Percentiles rank a stretch among this genome's conserved stretches.
phyloP scores from a whole-genome alignment of 2,329 filamentous ascomycete species.

The Microsporum ferrugineum region DNA sequence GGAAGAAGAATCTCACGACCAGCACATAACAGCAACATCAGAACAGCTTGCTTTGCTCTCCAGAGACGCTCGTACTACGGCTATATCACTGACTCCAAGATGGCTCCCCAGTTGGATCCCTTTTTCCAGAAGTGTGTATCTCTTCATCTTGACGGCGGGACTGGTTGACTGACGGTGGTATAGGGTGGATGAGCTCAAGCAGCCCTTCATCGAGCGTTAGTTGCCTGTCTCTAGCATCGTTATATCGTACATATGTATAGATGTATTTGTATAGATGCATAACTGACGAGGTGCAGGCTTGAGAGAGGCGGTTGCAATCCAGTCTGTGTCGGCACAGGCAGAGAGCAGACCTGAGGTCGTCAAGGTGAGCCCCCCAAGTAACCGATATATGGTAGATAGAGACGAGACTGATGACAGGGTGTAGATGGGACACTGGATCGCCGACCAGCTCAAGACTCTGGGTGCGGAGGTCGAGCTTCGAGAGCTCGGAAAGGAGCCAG shows the following conservation, averaged over 20 bases:
- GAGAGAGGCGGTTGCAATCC: constrained; percentile 85
- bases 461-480: constrained; percentile 82
- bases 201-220: constrained; percentile 71
- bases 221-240: constrained; percentile 8
- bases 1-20: not conserved
- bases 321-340: constrained; percentile 87
- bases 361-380: constrained; percentile 40
- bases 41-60: not conserved
- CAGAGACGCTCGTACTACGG: constrained; percentile 32
- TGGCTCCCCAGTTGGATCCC: constrained; percentile 81
- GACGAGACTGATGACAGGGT: not conserved
- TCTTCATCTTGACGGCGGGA: not conserved
- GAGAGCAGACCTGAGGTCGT: constrained; percentile 82
- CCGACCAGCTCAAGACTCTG: constrained; percentile 65
- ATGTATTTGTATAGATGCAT: no score
- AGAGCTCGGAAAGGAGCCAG: constrained; percentile 79
- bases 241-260: not conserved
- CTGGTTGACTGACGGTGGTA: not conserved
- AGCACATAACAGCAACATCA: not conserved
- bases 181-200: constrained; percentile 62
- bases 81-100: constrained; percentile 46
- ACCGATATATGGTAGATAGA: constrained; percentile 3
- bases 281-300: constrained; percentile 36
- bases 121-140: constrained; percentile 67
- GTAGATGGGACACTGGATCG: constrained; percentile 84